A percentile compares a stretch with the other conserved stretches of the same genome.
Evolutionary conservation across 78 protist genomes (phyloP).

Genomic region (Guillardia theta): DNA sequence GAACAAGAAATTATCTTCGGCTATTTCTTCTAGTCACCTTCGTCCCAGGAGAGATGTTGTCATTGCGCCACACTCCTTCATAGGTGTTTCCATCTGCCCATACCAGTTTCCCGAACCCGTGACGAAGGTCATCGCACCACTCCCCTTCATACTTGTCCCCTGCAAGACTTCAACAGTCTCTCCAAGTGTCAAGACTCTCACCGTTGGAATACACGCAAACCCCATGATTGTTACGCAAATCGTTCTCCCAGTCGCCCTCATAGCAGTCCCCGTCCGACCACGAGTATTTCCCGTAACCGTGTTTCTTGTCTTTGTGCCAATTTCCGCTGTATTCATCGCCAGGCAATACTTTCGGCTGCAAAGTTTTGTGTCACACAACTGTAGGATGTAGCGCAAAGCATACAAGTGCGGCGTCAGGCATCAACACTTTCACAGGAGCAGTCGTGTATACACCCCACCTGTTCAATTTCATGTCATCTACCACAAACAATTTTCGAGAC

Average conservation of each 20-base stretch:
- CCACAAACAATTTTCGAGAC: no score
- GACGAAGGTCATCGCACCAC: neutral
- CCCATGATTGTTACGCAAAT: neutral
- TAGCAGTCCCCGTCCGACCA: neutral
- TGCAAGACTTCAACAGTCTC: no score
- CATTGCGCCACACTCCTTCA: neutral
- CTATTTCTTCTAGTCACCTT: no score
- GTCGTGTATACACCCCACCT: neutral
- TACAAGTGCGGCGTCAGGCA: neutral
- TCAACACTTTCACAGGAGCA: neutral
- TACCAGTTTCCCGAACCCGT: neutral
- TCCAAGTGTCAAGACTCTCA: no score
- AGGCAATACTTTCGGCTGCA: neutral
- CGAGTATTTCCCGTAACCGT: neutral
- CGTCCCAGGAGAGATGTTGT: neutral
- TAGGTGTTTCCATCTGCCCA: neutral
- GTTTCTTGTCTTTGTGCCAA: neutral
- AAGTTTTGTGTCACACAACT: no score
- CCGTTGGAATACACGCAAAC: neutral
- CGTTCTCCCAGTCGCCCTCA: neutral
- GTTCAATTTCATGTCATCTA: no score
- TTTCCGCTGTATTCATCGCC: neutral
- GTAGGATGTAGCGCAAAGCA: no score
- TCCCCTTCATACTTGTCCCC: neutral
- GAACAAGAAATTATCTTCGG: no score